Conservation (phyloP, 305 asterid genomes). For the Fraxinus baroniana region DNA sequence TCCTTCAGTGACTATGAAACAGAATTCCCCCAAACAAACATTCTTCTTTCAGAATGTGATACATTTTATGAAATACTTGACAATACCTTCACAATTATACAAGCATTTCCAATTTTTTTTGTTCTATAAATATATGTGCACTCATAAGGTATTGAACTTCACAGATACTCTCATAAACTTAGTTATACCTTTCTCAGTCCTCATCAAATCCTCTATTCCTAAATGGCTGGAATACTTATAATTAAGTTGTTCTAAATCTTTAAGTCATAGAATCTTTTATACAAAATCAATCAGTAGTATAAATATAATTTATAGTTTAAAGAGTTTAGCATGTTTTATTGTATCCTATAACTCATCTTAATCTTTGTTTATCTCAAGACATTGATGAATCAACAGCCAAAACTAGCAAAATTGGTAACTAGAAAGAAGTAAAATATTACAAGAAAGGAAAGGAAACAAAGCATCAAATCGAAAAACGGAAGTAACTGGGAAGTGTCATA, state of each 20-base stretch:
- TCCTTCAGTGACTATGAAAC: not conserved
- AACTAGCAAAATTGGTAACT: not conserved
- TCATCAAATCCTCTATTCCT: not conserved
- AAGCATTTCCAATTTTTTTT: not conserved
- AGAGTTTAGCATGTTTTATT: not conserved
- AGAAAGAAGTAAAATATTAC: not conserved
- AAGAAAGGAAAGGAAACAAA: not conserved
- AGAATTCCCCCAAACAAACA: not conserved
- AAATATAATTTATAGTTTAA: not conserved
- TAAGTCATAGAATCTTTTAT: not conserved
- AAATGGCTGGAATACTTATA: not conserved
- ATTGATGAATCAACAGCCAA: not conserved
- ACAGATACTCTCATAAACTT: not conserved
- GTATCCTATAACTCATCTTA: not conserved
- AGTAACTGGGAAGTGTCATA: not conserved
- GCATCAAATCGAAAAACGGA: not conserved
- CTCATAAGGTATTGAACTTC: not conserved
- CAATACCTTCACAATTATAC: not conserved
- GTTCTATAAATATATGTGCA: not conserved
- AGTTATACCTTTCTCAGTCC: not conserved
- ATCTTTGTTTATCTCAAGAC: not conserved
- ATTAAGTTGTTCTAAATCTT: not conserved
- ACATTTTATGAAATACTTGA: not conserved
- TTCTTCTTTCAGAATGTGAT: not conserved
- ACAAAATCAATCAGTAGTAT: not conserved